Evolutionary conservation across 2,329 filamentous ascomycete species (phyloP).

Genomic region (Juglanconis sp.): DNA sequence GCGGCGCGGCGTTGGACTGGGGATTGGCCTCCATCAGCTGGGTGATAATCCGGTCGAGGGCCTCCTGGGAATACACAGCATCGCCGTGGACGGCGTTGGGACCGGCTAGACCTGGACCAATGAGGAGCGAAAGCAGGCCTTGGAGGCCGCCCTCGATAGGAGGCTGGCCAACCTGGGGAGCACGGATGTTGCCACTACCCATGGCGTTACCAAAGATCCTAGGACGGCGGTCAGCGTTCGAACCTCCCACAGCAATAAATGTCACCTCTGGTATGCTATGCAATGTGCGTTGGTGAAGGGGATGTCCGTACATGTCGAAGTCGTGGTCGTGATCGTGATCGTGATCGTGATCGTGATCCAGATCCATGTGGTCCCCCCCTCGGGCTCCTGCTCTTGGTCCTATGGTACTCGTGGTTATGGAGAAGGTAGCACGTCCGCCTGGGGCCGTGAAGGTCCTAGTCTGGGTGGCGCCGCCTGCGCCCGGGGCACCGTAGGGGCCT

Average conservation of each 20-base stretch:
- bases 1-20: conserved; percentile 73
- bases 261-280: conserved; percentile 15
- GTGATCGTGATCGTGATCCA: conserved; percentile 45
- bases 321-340: conserved; percentile 45
- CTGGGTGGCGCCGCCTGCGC: not conserved
- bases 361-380: conserved; percentile 25
- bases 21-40: conserved; percentile 83
- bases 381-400: not conserved
- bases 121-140: conserved; percentile 49
- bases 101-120: conserved; percentile 41
- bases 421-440: conserved; percentile 11
- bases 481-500: not conserved
- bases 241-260: conserved; percentile 14
- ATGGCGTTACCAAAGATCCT: conserved; percentile 49
- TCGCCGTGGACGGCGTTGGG: conserved; percentile 62
- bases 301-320: conserved; percentile 47
- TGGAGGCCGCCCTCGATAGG: conserved; percentile 41
- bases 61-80: conserved; percentile 86
- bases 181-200: conserved; percentile 27
- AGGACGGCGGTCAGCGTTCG: conserved; percentile 30
- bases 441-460: conserved; percentile 11
- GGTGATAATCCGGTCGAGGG: conserved; percentile 82
- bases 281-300: not conserved
- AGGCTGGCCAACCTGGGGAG: conserved; percentile 22
- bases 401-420: conserved; percentile 15